These are phyloP conservation scores for Eimeria brunetti DNA, from an alignment of 169 alveolate species.

Conservation along the genomic window DNA sequence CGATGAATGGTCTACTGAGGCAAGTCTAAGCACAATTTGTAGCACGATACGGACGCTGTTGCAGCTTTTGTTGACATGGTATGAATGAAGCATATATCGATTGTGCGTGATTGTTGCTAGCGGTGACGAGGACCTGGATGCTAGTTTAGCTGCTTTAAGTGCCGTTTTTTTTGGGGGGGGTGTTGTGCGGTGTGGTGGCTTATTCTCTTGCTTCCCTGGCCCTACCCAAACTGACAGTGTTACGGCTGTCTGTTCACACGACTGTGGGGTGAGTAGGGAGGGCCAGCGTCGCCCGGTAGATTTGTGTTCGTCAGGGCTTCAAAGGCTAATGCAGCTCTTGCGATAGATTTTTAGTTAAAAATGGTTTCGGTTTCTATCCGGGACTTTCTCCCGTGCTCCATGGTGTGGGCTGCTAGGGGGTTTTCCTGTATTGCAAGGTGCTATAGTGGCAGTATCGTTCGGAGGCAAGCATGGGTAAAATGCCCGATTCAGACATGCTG, in stretches of 20 bases:
- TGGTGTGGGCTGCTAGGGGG: neutral
- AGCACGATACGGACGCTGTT: too few species aligned
- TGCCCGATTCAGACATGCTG: neutral
- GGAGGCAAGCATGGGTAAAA: neutral
- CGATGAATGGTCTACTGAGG: too few species aligned
- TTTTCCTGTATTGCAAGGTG: neutral
- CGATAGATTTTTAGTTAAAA: neutral
- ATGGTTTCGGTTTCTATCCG: neutral
- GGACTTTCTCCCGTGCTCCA: neutral
- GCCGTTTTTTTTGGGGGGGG: too few species aligned
- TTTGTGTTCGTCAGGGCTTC: neutral
- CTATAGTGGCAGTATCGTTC: neutral
- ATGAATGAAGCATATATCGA: too few species aligned
- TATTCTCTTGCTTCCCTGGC: neutral
- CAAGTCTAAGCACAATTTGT: too few species aligned
- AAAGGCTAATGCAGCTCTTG: neutral
- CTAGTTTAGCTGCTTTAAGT: too few species aligned
- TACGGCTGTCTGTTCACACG: neutral
- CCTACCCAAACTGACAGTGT: neutral
- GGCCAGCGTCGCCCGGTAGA: neutral
- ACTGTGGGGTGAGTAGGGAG: neutral
- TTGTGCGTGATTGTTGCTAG: too few species aligned
- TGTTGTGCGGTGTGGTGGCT: neutral
- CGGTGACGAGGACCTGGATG: too few species aligned
- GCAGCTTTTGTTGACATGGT: too few species aligned